Evolutionary conservation across 805 yeast genomes (phyloP).

Genomic region (Isabelozyma gotoi): DNA sequence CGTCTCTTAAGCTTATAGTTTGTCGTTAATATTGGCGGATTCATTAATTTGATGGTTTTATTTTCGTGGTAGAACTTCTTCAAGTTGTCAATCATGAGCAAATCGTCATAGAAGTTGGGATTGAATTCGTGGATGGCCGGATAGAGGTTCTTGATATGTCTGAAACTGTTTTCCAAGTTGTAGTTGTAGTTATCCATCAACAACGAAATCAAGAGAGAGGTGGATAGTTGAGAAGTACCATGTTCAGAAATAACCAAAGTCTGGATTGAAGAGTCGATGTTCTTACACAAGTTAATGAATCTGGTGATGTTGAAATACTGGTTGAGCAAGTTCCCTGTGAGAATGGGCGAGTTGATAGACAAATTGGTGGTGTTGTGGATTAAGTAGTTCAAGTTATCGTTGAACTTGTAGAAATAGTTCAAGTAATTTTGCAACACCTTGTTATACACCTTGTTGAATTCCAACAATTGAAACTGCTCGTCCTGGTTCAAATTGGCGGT

Average conservation of each 20-base stretch:
- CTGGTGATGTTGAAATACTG: slow-evolving; percentile 39
- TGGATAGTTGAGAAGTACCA: slow-evolving; percentile 25
- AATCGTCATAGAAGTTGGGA: slow-evolving; percentile 37
- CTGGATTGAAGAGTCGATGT: slow-evolving; percentile 29
- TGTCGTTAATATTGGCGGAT: slow-evolving; percentile 21
- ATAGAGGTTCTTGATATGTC: slow-evolving; percentile 11
- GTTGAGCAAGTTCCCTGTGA: slow-evolving; percentile 35
- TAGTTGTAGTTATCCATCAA: slow-evolving; percentile 41
- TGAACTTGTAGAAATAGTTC: slow-evolving; percentile 32
- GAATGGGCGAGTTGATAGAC: slow-evolving; percentile 30
- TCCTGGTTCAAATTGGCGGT: slow-evolving; percentile 14
- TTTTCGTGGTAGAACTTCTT: slow-evolving; percentile 38
- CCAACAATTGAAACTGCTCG: slow-evolving; percentile 17
- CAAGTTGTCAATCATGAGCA: slow-evolving; percentile 37
- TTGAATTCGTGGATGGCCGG: slow-evolving; percentile 22
- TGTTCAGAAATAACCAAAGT: slow-evolving; percentile 34
- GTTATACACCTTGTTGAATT: slow-evolving; percentile 28
- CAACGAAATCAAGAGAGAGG: slow-evolving; percentile 33
- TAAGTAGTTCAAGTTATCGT: slow-evolving; percentile 25
- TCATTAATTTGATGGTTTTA: slow-evolving; percentile 24
- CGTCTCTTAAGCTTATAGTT: slow-evolving; percentile 31
- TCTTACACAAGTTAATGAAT: slow-evolving; percentile 31
- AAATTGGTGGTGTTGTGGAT: slow-evolving; percentile 30
- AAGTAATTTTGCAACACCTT: slow-evolving; percentile 38
- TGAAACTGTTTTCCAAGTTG: slow-evolving; percentile 29